These are phyloP conservation scores for Nepenthes mirabilis DNA, from an alignment of 148 eudicot species.

Conservation along the genomic window DNA sequence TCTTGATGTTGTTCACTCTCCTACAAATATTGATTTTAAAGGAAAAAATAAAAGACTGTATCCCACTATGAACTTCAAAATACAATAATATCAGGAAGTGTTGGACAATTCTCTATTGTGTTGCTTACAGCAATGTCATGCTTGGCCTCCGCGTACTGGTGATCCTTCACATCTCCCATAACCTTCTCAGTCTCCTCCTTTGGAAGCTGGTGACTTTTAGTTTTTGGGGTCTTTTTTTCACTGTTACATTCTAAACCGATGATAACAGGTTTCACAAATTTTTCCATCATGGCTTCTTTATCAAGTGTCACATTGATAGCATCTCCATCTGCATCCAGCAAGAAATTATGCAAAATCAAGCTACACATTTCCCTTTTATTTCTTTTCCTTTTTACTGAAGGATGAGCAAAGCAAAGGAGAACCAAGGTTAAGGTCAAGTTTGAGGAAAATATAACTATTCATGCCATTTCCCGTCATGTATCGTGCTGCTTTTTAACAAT, in stretches of 20 bases:
- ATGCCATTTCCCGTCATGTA: background rate
- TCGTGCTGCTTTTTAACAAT: background rate
- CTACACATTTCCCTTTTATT: too few species aligned
- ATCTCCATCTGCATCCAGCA: slow-evolving; percentile 11
- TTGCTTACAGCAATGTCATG: slow-evolving; percentile 1
- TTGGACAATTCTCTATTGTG: slow-evolving; percentile 6
- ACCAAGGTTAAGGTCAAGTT: too few species aligned
- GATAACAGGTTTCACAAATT: slow-evolving; percentile 17
- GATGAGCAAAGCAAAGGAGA: too few species aligned
- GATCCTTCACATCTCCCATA: slow-evolving; percentile 8
- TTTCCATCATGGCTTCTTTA: slow-evolving; percentile 1
- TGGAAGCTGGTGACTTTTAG: slow-evolving; percentile 10
- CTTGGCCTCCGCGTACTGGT: background rate
- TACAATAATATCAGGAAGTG: slow-evolving; percentile 1
- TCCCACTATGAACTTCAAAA: background rate
- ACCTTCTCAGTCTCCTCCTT: slow-evolving; percentile 9
- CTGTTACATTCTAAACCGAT: slow-evolving; percentile 30
- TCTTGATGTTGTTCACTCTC: slow-evolving; percentile 20
- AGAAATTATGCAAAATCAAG: slow-evolving; percentile 1
- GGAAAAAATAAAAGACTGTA: slow-evolving; percentile 1
- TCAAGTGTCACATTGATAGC: slow-evolving; percentile 13
- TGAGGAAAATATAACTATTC: too few species aligned
- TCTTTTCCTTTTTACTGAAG: too few species aligned
- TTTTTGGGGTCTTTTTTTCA: slow-evolving; percentile 10
- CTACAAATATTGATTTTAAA: slow-evolving; percentile 10